Conservation (phyloP, 2,329 filamentous ascomycete genomes). For the Monilinia vaccinii-corymbosi region DNA sequence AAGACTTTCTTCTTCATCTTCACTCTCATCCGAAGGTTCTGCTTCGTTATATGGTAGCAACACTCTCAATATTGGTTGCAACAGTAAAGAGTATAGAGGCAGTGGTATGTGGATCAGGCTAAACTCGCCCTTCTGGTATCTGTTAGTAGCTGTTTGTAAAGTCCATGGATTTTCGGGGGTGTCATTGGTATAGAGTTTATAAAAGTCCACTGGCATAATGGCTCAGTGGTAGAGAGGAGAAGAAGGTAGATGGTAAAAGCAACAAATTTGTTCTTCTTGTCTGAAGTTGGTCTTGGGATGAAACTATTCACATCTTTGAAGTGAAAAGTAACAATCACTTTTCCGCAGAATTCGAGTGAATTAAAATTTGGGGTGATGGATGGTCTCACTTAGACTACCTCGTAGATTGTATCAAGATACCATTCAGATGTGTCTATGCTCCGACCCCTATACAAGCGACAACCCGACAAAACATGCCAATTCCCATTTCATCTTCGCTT, state of each 20-base stretch:
- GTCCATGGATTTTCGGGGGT: neutral
- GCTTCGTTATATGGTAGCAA: conserved; percentile 56
- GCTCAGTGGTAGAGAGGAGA: neutral
- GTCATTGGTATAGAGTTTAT: neutral
- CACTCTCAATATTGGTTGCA: conserved; percentile 80
- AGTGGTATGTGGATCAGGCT: conserved; percentile 87
- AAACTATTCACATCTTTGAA: neutral
- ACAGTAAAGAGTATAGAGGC: conserved; percentile 63
- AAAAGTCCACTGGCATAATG: neutral
- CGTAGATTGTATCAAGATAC: neutral
- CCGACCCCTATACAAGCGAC: conserved; percentile 4
- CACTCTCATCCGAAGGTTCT: conserved; percentile 25
- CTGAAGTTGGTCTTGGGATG: neutral
- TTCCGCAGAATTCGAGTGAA: neutral
- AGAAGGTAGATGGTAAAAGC: neutral
- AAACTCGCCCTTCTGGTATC: conserved; percentile 67
- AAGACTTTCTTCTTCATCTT: conserved; percentile 35
- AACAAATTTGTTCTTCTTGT: neutral
- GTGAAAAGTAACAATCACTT: neutral
- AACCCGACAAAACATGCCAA: conserved; percentile 1
- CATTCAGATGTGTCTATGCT: neutral
- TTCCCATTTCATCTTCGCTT: neutral
- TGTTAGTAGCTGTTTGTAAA: conserved; percentile 17
- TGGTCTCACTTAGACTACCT: neutral
- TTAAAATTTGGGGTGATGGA: neutral